Evolutionary conservation across 495 filamentous ascomycete species (phyloP).

Genomic region (Niebla homalea): DNA sequence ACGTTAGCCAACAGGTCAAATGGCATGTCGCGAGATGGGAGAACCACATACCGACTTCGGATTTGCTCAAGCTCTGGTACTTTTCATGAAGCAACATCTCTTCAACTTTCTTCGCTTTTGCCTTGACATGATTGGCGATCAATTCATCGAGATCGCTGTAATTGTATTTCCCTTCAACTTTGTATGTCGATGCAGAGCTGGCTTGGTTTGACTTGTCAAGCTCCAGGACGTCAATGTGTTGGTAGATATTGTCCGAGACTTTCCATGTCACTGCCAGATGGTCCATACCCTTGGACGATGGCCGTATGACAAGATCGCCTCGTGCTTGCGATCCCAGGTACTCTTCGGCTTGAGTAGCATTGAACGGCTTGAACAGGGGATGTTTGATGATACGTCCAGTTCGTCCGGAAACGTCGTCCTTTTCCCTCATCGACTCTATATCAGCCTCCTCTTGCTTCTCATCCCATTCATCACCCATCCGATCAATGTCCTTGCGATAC

Average conservation of each 20-base stretch:
- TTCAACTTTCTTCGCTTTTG: conserved; percentile 94
- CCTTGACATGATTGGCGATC: conserved; percentile 92
- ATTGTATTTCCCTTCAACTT: conserved; percentile 71
- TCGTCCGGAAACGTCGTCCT: conserved; percentile 67
- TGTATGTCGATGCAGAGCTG: conserved; percentile 70
- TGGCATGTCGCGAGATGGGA: background rate
- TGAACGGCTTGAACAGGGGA: conserved; percentile 86
- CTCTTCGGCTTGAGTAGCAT: conserved; percentile 84
- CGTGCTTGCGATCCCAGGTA: conserved; percentile 70
- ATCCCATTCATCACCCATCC: conserved; percentile 74
- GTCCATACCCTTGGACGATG: conserved; percentile 84
- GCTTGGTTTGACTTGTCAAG: conserved; percentile 94
- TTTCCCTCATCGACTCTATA: conserved; percentile 60
- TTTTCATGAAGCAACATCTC: conserved; percentile 90
- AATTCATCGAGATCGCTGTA: conserved; percentile 95
- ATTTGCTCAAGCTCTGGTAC: conserved; percentile 65
- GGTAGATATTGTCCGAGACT: conserved; percentile 84
- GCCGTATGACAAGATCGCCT: conserved; percentile 88
- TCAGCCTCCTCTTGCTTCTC: conserved; percentile 64
- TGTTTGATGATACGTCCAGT: conserved; percentile 93
- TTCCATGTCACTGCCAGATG: conserved; percentile 97
- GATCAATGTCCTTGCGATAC: conserved; percentile 50
- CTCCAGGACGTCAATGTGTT: conserved; percentile 95
- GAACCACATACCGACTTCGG: conserved; percentile 63
- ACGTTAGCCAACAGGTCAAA: conserved; percentile 1